phyloP scores from a whole-genome alignment of 176 grass and related monocot species.

The Rhynchospora pubera region DNA sequence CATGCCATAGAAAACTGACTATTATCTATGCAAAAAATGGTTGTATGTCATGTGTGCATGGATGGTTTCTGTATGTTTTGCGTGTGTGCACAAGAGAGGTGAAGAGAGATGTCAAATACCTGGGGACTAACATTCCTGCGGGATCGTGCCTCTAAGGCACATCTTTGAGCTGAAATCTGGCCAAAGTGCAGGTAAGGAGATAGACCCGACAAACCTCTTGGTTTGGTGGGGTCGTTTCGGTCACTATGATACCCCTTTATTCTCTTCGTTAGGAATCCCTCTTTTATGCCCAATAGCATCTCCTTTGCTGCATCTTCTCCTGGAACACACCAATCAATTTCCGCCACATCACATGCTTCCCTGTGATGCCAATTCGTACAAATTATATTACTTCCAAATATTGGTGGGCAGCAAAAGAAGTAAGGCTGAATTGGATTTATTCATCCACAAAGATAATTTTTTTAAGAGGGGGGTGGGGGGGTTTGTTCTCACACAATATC shows the following conservation, averaged over 20 bases:
- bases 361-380: conserved; percentile 23
- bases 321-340: conserved; percentile 74
- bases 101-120: conserved; percentile 28
- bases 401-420: not conserved
- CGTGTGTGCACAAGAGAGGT: not conserved
- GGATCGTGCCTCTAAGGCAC: conserved; percentile 59
- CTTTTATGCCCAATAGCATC: conserved; percentile 44
- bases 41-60: not conserved
- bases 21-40: not conserved
- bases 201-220: conserved; percentile 50
- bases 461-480: not conserved
- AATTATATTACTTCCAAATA: not conserved
- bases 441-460: not conserved
- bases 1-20: not conserved
- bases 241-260: conserved; percentile 61
- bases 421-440: not conserved
- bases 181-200: conserved; percentile 95
- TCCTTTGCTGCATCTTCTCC: conserved; percentile 67
- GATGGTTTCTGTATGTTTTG: not conserved
- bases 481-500: not conserved
- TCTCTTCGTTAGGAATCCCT: conserved; percentile 75
- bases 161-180: conserved; percentile 85
- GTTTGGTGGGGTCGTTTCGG: conserved; percentile 74
- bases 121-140: conserved; percentile 44
- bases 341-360: conserved; percentile 64